Base-by-base conservation (phyloP, 2,329 filamentous ascomycete genomes). In the Ophiostoma pallidulum region DNA sequence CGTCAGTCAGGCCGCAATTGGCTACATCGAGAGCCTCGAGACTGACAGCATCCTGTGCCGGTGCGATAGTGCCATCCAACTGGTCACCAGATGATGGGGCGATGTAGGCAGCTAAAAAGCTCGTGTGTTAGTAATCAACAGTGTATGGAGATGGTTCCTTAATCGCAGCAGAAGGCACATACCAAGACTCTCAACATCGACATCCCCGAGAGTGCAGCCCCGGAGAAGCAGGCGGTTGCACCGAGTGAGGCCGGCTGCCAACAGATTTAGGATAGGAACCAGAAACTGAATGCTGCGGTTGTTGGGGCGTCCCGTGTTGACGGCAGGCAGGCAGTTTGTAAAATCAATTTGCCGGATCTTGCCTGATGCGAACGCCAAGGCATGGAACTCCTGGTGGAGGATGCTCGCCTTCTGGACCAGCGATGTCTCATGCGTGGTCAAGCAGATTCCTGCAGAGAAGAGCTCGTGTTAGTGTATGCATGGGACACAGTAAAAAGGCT, bases 341-440 rank as follows among this genome's bases (percentile, higher is more conserved):
- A 78, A 58, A 52, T 78, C 74, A 41, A 78, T 71, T 47, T 74
- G 72, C 36, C 70, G 67, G 28, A 78, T 68, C 0, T 72, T 75
- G 49, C 75, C 73, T 1, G 74, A 75, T 19, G 73, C 71, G 52
- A 78, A 76, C 2, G 74, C 62, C 18, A 79, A 59, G 1, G 74
- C 72, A 40, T 78, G 74, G 13, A 78, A 67, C 56, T 79, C 75
- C 53, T 78, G 74, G 39, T 73, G 70, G 13, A 79, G 61, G 9
- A 78, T 60, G 1, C 73, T 66, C 12, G 72, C 68, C n/a, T 70
- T 66, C 41, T 70, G 63, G 9, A 77, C 61, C 26, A 71, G 59
- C 9, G 72, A 68, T 33, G 69, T 66, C 53, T 76, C 71, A 9
- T 70, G 68, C 28, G 71, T 66, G 4, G 64, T 66, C 33, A 75